Evolutionary conservation across 2,329 filamentous ascomycete species (phyloP), one percentile per base, ranked within the genome.

Genomic region (Geosmithia putterillii): DNA sequence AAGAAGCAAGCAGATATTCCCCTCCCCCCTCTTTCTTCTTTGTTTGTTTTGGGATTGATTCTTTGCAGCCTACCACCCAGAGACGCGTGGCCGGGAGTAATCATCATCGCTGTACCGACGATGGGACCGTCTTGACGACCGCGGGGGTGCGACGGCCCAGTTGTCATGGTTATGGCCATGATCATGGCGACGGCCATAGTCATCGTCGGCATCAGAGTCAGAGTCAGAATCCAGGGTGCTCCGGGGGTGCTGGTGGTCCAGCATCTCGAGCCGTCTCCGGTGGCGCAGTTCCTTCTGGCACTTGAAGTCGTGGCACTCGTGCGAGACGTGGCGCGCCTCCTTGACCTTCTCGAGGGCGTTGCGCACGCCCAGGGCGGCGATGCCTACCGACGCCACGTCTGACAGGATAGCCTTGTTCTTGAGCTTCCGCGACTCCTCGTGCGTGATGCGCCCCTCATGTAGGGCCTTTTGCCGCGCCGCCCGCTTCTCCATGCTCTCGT

Each of bases 341-440:
- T 77, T 75, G 55, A 77, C 59, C 54, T 76, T 73, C 15, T 62
- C 66, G 38, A 77, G 50, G 50, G 73, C 73, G 28, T 73, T 69
- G 55, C 75, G 74, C 58, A 79, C 70, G 39, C 74, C 72, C 52
- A 79, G 52, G 12, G 72, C 73, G 2, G 74, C 74, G 42, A 78
- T 70, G 45, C 74, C 74, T 6, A 78, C 63, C 3, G 73, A 73
- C n/a, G 74, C 73, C 1, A 70, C 72, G 51, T 79, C 74, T 57
- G 76, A 71, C 49, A 77, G 55, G 9, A 77, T 56, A 10, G 73
- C 71, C 55, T 71, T 76, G 42, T 67, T 65, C 61, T 74, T 77
- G 53, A 77, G 64, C 53, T 75, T 76, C 53, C 67, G 70, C 46
- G 73, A 73, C 50, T 76, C 69, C 41, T 60, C 57, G 6, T 62